Percentiles rank a stretch among this genome's conserved stretches.
Evolutionary conservation across 2,329 filamentous ascomycete species (phyloP).

Genomic region (Beauveria pseudobassiana): DNA sequence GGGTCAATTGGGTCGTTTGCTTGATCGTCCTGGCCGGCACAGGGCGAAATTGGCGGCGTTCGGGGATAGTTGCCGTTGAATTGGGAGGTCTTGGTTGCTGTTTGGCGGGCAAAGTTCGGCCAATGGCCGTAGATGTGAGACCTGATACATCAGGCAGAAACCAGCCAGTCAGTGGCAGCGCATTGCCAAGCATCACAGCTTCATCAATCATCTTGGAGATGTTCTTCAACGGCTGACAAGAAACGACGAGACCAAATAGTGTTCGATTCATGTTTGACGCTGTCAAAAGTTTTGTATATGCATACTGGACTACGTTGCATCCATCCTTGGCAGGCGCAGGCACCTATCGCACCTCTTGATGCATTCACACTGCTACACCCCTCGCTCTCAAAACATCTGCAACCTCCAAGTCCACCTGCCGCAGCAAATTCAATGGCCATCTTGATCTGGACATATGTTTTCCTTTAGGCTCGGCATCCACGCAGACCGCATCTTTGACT

Average conservation of each 20-base stretch:
- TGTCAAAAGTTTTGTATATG: neutral
- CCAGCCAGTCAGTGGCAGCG: neutral
- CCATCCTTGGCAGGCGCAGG: neutral
- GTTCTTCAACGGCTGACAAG: neutral
- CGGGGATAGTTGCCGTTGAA: neutral
- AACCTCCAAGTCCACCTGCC: neutral
- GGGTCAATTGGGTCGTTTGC: slow-evolving; percentile 25
- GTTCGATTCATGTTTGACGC: neutral
- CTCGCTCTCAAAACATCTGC: neutral
- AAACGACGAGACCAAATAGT: neutral
- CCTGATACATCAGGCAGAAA: slow-evolving; percentile 11
- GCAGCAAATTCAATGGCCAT: neutral
- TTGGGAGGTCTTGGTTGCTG: slow-evolving; percentile 14
- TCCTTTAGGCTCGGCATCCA: neutral
- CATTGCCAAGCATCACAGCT: neutral
- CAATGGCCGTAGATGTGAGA: slow-evolving; percentile 1
- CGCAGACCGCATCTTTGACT: neutral
- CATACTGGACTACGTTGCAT: neutral
- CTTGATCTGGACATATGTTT: neutral
- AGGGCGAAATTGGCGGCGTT: neutral
- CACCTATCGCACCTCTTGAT: neutral
- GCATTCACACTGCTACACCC: neutral
- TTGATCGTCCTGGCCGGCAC: neutral
- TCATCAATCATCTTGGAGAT: neutral
- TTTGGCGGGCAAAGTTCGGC: slow-evolving; percentile 11